These are phyloP conservation scores for Tylopilus sp. DNA, from an alignment of 768 basidiomycete genomes.

Conservation along the genomic window DNA sequence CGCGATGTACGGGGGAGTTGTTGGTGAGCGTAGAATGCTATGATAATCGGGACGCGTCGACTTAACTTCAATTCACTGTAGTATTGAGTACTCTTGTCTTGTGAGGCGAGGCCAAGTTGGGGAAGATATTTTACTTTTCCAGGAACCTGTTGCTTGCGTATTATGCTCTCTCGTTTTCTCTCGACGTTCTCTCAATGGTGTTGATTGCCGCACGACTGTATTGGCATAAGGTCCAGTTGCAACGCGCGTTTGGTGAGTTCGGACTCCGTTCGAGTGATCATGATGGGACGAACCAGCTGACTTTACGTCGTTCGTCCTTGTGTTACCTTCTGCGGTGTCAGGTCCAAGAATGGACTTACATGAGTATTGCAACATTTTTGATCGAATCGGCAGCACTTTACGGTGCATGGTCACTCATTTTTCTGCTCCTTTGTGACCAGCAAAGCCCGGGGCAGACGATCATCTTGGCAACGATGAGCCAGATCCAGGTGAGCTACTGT, in stretches of 20 bases:
- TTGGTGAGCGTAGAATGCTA: conserved; percentile 14
- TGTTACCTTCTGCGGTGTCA: background rate
- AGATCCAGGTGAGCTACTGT: conserved; percentile 20
- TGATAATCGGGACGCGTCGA: background rate
- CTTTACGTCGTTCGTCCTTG: background rate
- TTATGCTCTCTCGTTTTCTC: conserved; percentile 22
- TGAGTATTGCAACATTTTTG: conserved; percentile 19
- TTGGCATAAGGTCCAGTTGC: conserved; percentile 21
- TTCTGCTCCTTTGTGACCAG: conserved; percentile 17
- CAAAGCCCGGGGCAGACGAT: conserved; percentile 15
- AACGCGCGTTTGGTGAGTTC: conserved; percentile 28
- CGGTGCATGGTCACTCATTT: conserved; percentile 22
- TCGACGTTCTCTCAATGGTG: conserved; percentile 22
- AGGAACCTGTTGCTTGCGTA: conserved; percentile 22
- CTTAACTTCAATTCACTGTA: background rate
- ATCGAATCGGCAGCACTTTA: conserved; percentile 27
- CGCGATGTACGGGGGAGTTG: conserved; percentile 22
- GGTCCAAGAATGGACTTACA: conserved; percentile 18
- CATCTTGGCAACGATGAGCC: conserved; percentile 22
- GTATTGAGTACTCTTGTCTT: conserved; percentile 22
- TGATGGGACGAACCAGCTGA: background rate
- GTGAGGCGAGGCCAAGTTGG: conserved; percentile 13
- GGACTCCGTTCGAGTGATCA: too few relatives aligned
- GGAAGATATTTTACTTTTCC: conserved; percentile 20
- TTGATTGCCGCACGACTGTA: conserved; percentile 24